Evolutionary conservation across 208 protist species (phyloP), one percentile per base, ranked within the genome.

Genomic region (Acanthamoeba lenticulata): DNA sequence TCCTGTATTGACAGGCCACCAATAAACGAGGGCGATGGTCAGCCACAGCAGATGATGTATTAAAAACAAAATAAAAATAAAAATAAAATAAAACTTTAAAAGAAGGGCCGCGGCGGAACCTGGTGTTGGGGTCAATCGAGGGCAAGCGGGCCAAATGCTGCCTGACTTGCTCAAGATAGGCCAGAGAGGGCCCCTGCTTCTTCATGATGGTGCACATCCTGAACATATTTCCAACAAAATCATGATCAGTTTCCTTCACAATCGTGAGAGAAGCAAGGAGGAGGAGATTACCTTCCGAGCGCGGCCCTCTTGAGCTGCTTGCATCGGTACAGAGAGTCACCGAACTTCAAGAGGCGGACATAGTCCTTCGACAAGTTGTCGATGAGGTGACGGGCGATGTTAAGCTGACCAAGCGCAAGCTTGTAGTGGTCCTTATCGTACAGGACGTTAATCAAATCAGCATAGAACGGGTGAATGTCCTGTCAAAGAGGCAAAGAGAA

Each of bases 371-470:
- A 97, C 83, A 99, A 97, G 94, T 99, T 99, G 95, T 99, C 99
- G 57, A 99, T 98, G 95, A 99, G 97, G 95, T 99, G 97, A 36
- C 98, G 97, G 45, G 99, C 98, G 19, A 98, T 99, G 94, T 98
- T 99, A 17, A 99, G 97, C 96, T 99, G 99, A 24, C 99, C 99
- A 9, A 99, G 97, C 0, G 99, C 99, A 17, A 99, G 97, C 97
- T 99, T 99, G 98, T 99, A 99, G 97, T 99, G 99, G 95, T 99
- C 99, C 32, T 98, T 97, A 96, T 99, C 99, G 97, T 99, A 99
- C 5, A 99, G 97, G 32, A 99, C 99, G 97, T 99, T 99, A 97
- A 99, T 99, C 44, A 99, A 97, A 95, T 99, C 99, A 7, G 98
- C 99, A 96, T 99, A 99, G 96, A 99, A 99, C 52, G 99, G 99